These are phyloP conservation scores for Aspergillus oerlinghausenensis DNA, from an alignment of 2,329 filamentous ascomycete genomes.

Conservation along the genomic window DNA sequence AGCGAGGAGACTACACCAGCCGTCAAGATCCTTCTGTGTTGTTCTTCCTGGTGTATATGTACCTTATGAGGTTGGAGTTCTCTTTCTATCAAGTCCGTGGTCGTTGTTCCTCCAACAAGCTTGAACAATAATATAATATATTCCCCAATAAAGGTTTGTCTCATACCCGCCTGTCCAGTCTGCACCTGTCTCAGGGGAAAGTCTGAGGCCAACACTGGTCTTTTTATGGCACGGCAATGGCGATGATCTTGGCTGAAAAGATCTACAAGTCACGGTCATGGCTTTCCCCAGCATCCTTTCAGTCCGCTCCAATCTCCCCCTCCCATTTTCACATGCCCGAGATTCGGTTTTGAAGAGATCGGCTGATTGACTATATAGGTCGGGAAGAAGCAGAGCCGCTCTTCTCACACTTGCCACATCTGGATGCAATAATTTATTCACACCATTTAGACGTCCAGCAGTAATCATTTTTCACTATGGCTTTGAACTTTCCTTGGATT, in stretches of 20 bases:
- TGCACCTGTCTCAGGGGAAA: neutral
- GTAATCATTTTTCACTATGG: conserved; percentile 2
- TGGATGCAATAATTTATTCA: neutral
- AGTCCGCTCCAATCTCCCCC: neutral
- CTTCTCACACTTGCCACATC: neutral
- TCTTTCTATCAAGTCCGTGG: neutral
- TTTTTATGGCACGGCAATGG: neutral
- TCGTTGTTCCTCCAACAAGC: neutral
- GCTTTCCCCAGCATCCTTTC: neutral
- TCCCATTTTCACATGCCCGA: neutral
- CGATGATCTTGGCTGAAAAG: neutral
- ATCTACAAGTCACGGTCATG: neutral
- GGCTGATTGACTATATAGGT: neutral
- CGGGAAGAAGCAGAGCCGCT: neutral
- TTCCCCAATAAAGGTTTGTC: neutral
- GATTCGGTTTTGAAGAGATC: neutral
- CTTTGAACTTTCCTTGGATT: conserved; percentile 21
- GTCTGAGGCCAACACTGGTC: neutral
- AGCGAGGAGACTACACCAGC: neutral
- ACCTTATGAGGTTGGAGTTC: neutral
- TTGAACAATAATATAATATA: neutral
- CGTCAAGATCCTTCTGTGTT: neutral
- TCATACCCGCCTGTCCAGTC: neutral
- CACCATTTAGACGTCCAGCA: neutral
- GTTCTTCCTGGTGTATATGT: neutral